These are phyloP conservation scores for Arxiozyma slooffiae DNA, from an alignment of 1,139 yeast genomes.

Conservation along the genomic window DNA sequence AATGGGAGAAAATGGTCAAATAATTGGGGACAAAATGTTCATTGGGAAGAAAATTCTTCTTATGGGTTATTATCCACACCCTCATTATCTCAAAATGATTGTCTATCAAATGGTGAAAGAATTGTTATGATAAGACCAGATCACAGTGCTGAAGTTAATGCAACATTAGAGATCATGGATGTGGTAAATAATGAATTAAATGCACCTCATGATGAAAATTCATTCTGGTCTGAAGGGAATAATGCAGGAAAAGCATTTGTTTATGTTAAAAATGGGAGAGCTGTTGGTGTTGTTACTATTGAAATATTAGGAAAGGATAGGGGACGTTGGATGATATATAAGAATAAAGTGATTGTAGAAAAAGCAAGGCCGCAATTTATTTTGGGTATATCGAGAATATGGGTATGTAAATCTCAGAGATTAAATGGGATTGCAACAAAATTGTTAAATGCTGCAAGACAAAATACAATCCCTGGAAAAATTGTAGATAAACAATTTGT, in stretches of 20 bases:
- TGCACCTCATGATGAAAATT: constrained; percentile 30
- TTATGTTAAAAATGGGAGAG: constrained; percentile 23
- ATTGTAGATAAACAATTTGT: constrained; percentile 17
- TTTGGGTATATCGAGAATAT: constrained; percentile 28
- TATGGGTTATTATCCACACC: not conserved
- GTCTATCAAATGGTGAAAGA: constrained; percentile 8
- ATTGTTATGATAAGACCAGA: constrained; percentile 20
- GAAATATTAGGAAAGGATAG: constrained; percentile 17
- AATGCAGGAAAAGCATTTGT: constrained; percentile 24
- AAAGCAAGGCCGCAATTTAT: constrained; percentile 21
- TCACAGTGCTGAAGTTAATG: constrained; percentile 18
- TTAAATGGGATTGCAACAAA: constrained; percentile 23
- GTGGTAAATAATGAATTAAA: constrained; percentile 27
- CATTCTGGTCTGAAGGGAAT: constrained; percentile 21
- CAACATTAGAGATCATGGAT: constrained; percentile 22
- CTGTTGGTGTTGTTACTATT: constrained; percentile 26
- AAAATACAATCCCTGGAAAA: constrained; percentile 16
- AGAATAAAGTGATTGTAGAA: constrained; percentile 19
- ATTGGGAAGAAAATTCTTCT: not conserved
- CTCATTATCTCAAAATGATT: constrained; percentile 6
- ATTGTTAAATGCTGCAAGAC: constrained; percentile 25
- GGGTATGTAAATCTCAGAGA: constrained; percentile 28
- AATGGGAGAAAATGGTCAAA: constrained; percentile 26
- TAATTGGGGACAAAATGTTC: constrained; percentile 21
- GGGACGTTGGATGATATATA: constrained; percentile 29